phyloP scores from a whole-genome alignment of 768 basidiomycete species.

The Amanita pseudoporphyria region DNA sequence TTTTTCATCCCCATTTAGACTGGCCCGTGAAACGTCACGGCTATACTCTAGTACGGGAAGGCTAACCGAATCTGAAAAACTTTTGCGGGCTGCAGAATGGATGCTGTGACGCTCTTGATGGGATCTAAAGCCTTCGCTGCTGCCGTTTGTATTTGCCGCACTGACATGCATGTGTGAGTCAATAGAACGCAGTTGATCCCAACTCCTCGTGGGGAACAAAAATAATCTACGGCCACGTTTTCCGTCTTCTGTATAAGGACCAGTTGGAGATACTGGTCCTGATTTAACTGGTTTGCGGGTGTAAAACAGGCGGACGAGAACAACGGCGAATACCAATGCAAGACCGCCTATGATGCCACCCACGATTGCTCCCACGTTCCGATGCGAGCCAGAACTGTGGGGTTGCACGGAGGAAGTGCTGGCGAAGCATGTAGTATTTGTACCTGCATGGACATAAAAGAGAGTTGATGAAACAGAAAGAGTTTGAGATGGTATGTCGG shows the following conservation, averaged over 20 bases:
- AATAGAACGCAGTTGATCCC: slow-evolving; percentile 23
- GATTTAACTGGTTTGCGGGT: slow-evolving; percentile 9
- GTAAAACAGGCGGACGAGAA: slow-evolving; percentile 24
- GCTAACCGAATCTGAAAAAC: not conserved
- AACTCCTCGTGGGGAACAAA: slow-evolving; percentile 10
- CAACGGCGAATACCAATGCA: slow-evolving; percentile 23
- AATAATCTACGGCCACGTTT: not conserved
- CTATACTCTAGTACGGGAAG: not conserved
- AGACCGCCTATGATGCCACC: slow-evolving; percentile 44
- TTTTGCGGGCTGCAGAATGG: not conserved
- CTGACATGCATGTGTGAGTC: slow-evolving; percentile 18
- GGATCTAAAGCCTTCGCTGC: no score
- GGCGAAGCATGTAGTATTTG: slow-evolving; percentile 25
- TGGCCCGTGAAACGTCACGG: not conserved
- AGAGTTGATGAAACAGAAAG: slow-evolving; percentile 12
- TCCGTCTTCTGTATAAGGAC: not conserved
- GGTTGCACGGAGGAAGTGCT: slow-evolving; percentile 1
- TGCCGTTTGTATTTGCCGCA: not conserved
- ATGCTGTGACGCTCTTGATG: not conserved
- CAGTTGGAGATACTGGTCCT: not conserved
- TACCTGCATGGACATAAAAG: slow-evolving; percentile 24
- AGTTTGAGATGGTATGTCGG: slow-evolving; percentile 15
- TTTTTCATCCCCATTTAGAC: slow-evolving; percentile 1
- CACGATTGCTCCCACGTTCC: slow-evolving; percentile 34
- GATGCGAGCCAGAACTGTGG: slow-evolving; percentile 8